A percentile compares a stretch with the other conserved stretches of the same genome.
phyloP scores from a whole-genome alignment of 108 stramenopile species.

The Pelagomonas calceolata region DNA sequence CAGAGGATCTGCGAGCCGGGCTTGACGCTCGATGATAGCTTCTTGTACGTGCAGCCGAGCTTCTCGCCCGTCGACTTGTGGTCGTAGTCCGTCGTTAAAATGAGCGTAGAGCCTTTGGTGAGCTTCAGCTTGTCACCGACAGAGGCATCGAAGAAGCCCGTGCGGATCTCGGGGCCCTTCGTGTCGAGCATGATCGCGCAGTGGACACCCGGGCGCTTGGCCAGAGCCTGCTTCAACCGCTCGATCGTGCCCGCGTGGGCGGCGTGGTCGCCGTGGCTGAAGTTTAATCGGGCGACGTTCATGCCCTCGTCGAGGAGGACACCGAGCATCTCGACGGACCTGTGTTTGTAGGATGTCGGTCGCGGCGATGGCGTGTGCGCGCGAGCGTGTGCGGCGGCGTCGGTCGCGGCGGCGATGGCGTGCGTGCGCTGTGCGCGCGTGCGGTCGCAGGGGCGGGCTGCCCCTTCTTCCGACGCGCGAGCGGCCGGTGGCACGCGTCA shows the following conservation, averaged over 20 bases:
- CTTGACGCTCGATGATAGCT: constrained; percentile 48
- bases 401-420: too few relatives aligned
- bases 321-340: constrained; percentile 57
- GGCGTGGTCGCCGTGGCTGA: constrained; percentile 74
- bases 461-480: too few relatives aligned
- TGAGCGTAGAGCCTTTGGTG: constrained; percentile 59
- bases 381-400: not conserved
- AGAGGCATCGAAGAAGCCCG: constrained; percentile 57
- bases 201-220: constrained; percentile 6
- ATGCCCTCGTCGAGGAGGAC: constrained; percentile 72
- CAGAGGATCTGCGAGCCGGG: constrained; percentile 62
- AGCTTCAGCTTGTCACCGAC: constrained; percentile 60
- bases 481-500: too few relatives aligned
- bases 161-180: constrained; percentile 82
- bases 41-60: constrained; percentile 61
- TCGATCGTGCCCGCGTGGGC: constrained; percentile 17
- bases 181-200: constrained; percentile 71
- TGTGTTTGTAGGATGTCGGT: too few relatives aligned
- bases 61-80: constrained; percentile 52
- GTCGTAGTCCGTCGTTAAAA: constrained; percentile 58
- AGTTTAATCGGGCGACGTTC: constrained; percentile 81
- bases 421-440: too few relatives aligned
- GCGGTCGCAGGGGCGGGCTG: too few relatives aligned
- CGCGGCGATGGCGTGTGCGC: too few relatives aligned
- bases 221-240: constrained; percentile 1